Conservation (phyloP, 306 rosid species). For the Carpinus viminea region DNA sequence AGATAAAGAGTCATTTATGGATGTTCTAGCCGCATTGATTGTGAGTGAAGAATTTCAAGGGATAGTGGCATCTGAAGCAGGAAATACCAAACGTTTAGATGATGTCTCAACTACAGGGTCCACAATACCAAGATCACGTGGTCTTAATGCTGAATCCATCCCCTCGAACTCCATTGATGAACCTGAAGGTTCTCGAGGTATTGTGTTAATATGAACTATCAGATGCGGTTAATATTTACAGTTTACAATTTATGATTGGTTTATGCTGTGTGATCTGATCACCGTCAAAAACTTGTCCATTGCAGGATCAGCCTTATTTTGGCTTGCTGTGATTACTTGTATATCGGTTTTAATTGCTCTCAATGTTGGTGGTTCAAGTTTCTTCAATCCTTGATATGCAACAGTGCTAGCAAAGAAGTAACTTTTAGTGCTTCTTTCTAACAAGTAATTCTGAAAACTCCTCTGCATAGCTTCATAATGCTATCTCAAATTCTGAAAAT, state of each 20-base stretch:
- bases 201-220: slow-evolving; percentile 1
- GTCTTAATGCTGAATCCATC: slow-evolving; percentile 36
- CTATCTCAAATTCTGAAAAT: background rate
- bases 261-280: slow-evolving; percentile 14
- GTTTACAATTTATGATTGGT: slow-evolving; percentile 15
- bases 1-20: slow-evolving; percentile 86
- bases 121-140: slow-evolving; percentile 40
- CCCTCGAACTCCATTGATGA: slow-evolving; percentile 37
- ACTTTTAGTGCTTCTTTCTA: slow-evolving; percentile 27
- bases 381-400: slow-evolving; percentile 79
- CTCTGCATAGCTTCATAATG: slow-evolving; percentile 13
- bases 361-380: slow-evolving; percentile 74
- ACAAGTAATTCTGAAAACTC: slow-evolving; percentile 34
- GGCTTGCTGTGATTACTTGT: slow-evolving; percentile 85
- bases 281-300: slow-evolving; percentile 29
- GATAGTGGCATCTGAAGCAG: slow-evolving; percentile 84
- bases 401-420: slow-evolving; percentile 29
- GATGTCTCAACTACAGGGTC: slow-evolving; percentile 46
- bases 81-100: slow-evolving; percentile 48
- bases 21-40: slow-evolving; percentile 89
- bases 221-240: slow-evolving; percentile 1
- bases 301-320: slow-evolving; percentile 74
- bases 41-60: slow-evolving; percentile 98
- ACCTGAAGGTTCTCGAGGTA: slow-evolving; percentile 63
- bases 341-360: slow-evolving; percentile 65